phyloP scores from a whole-genome alignment of 305 asterid species.

The Fraxinus platypoda region DNA sequence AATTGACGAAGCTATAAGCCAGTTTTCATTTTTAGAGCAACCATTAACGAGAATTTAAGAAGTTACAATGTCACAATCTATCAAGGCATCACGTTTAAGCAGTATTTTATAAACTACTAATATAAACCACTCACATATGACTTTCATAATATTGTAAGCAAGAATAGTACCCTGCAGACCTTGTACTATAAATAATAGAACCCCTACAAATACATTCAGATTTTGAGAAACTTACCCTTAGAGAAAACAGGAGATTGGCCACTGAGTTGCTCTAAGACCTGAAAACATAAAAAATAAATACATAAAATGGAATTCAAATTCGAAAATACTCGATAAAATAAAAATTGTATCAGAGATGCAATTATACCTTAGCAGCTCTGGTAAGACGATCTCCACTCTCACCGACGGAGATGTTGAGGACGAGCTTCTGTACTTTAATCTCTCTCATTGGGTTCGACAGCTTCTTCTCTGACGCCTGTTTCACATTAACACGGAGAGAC shows the following conservation, averaged over 20 bases:
- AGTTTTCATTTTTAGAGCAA: neutral
- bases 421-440: constrained; percentile 51
- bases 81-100: neutral
- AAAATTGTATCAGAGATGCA: neutral
- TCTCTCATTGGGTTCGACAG: constrained; percentile 48
- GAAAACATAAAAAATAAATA: neutral
- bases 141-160: neutral
- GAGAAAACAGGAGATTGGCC: constrained; percentile 57
- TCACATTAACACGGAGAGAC: neutral
- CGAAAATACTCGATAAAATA: neutral
- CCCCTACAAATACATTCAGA: neutral
- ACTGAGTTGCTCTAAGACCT: constrained; percentile 60
- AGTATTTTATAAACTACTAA: neutral
- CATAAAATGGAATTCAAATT: neutral
- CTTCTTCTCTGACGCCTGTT: constrained; percentile 46
- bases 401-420: constrained; percentile 49
- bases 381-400: constrained; percentile 57
- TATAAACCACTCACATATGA: neutral
- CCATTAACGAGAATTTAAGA: neutral
- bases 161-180: neutral
- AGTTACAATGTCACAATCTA: neutral
- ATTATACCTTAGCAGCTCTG: constrained; percentile 29
- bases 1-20: neutral
- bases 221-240: constrained; percentile 32
- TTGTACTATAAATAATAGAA: neutral